Base-by-base conservation (phyloP, 2,329 filamentous ascomycete genomes). In the Scolecobasidium constrictum region DNA sequence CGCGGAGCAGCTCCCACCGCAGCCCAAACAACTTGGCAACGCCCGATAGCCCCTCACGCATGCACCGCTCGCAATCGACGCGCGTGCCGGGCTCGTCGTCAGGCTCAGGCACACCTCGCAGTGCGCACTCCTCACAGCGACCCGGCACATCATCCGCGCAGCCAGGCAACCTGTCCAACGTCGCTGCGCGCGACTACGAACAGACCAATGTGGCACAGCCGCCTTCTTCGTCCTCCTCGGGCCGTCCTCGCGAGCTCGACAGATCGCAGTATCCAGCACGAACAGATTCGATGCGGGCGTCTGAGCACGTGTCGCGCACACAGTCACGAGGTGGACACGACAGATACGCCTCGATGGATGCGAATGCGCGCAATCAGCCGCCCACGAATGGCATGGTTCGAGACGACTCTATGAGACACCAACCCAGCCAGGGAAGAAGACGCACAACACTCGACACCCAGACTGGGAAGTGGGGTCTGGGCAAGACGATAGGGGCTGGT, bases 401-500 rank as follows among this genome's bases (percentile, higher is more conserved):
- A 35, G 59, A 62, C 31, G 13, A 44, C 18, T 22, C 39, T 28
- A 23, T 23, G 35, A 39, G 36, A 20, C 16, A 20, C 11, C 21
- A 38, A 22, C 42, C 26, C 3, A 26, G 40, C 5, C 28, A 36
- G 19, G 31, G 41, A 36, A 38, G 70, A 43, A 66, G 77, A 51
- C 66, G 78, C 54, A 95, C 90, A 11, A 90, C 85, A 33, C 94
- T 98, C 58, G 85, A 84, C 40, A 87, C 88, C 3, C 80, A 83
- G 37, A 63, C 88, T 11, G 92, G 92, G 45, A 86, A 88, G 68
- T 98, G 90, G 87, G 79, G 87, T 44, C 71, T 98, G 41, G 90
- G 90, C 46, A 96, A 96, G 71, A 96, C 92, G 3, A 92, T 98
- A 55, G 92, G 92, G 47, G 87, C 88, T 42, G 92, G 92, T 40